phyloP scores from a whole-genome alignment of 768 basidiomycete species.

The Rhizopogon salebrosus region DNA sequence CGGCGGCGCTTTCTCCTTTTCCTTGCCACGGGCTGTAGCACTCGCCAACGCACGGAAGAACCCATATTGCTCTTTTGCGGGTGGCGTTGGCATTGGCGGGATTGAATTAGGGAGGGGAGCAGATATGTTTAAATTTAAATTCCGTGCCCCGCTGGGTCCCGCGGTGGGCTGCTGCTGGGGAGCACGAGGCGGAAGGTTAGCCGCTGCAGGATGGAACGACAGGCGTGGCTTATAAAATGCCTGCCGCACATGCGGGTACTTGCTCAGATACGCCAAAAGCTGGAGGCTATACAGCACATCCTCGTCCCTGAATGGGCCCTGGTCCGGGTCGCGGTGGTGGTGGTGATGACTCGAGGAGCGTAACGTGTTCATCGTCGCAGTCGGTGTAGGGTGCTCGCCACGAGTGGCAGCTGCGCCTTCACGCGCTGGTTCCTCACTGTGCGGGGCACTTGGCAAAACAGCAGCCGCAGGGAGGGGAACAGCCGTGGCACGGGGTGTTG shows the following conservation, averaged over 20 bases:
- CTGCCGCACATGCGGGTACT: constrained; percentile 95
- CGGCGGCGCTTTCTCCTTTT: constrained; percentile 34
- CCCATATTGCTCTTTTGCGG: constrained; percentile 29
- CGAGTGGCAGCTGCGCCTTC: constrained; percentile 12
- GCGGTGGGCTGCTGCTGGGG: constrained; percentile 18
- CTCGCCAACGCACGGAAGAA: constrained; percentile 44
- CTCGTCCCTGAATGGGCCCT: constrained; percentile 86
- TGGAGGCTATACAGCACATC: constrained; percentile 89
- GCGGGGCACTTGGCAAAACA: constrained; percentile 5
- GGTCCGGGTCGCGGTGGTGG: constrained; percentile 35
- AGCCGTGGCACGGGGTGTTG: constrained; percentile 59
- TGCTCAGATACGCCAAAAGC: constrained; percentile 92
- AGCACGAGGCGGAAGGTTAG: constrained; percentile 32
- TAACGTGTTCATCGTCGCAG: constrained; percentile 7
- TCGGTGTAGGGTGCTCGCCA: constrained; percentile 16
- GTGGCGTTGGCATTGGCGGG: constrained; percentile 8
- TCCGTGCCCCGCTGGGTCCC: constrained; percentile 20
- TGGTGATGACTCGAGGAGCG: constrained; percentile 29
- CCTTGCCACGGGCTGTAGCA: constrained; percentile 42
- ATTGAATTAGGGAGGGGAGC: background rate
- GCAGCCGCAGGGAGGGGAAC: constrained; percentile 44
- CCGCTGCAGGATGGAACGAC: constrained; percentile 78
- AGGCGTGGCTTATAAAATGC: constrained; percentile 87
- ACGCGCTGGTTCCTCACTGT: constrained; percentile 1
- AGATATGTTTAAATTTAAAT: background rate